Base-by-base conservation (phyloP, 805 yeast species). In the Yarrowia sp. region DNA sequence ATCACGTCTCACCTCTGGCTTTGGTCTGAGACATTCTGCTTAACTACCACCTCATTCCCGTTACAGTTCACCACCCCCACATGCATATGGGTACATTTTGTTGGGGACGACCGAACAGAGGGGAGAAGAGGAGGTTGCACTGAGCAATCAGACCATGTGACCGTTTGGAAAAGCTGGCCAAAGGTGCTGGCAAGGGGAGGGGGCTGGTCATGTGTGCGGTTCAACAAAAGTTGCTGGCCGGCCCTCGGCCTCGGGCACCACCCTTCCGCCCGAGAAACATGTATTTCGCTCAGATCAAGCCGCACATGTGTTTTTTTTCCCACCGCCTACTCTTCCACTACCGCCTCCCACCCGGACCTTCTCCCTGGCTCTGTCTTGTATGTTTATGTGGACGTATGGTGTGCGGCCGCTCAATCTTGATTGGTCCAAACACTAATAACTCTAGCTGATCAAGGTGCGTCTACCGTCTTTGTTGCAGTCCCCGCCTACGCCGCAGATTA, bases 401-500 rank as follows among this genome's bases (percentile, higher is more conserved):
- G 61, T 55, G 61, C 61, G 46, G 46, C 61, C n/a, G 36, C 46
- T 24, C 15, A 14, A 14, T 13, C 38, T 42, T 58, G 64, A 58
- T 58, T 58, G 64, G 64, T 33, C 50, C 17, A 36, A 58, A 58
- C 64, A 39, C 33, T 33, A 43, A 33, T 42, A 39, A 20, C 61
- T 39, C 40, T 55, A 55, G 46, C 15, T n/a, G 46, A 39, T 43
- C 40, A 42, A 33, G 17, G 43, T 58, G 50, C 46, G 46, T 39
- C 61, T 33, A 43, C 40, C 64, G 64, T 40, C 64, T 58, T 58
- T 58, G 64, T 58, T 56, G 33, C 40, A 58, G 64, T 58, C 64
- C 64, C 64, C 64, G 64, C 64, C 64, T 58, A 43, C 39, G 64
- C 64, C 64, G 64, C 64, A 58, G 64, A 43, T 58, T 42, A 43